These are phyloP conservation scores for Camellia lanceoleosa DNA, from an alignment of 148 eudicot species.

Conservation along the genomic window DNA sequence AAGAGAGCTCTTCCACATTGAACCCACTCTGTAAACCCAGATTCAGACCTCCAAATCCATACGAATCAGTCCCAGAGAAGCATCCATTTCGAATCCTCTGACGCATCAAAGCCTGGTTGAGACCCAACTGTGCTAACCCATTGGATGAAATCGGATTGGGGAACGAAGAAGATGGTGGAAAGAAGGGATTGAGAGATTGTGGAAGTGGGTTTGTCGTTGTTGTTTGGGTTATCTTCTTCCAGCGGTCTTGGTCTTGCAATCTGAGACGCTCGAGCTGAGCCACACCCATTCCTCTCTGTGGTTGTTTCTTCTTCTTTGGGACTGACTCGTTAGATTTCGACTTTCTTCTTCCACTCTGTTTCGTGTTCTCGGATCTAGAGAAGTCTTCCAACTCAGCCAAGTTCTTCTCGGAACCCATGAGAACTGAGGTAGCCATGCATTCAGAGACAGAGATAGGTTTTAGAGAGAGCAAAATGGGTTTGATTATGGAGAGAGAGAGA, in stretches of 20 bases:
- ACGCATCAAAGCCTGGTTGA: conserved; percentile 15
- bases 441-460: not conserved
- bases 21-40: conserved; percentile 4
- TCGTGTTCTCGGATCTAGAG: not conserved
- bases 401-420: conserved; percentile 16
- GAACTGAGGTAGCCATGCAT: conserved; percentile 21
- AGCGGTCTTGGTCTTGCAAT: not conserved
- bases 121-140: not conserved
- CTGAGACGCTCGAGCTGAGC: conserved; percentile 51
- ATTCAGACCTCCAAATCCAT: conserved; percentile 13
- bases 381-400: not conserved
- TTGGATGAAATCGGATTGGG: conserved; percentile 6
- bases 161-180: not conserved
- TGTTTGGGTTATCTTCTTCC: not conserved
- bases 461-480: not conserved
- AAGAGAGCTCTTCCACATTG: conserved; percentile 47
- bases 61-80: conserved; percentile 2
- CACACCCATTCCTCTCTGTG: conserved; percentile 69
- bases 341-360: conserved; percentile 27
- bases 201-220: not conserved
- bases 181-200: not conserved
- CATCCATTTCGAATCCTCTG: conserved; percentile 15
- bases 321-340: conserved; percentile 17
- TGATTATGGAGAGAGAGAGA: not conserved
- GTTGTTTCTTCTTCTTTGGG: conserved; percentile 28